Percentiles rank a stretch among this genome's conserved stretches.
These are phyloP conservation scores for Wallacemonas sp. DNA, from an alignment of 208 protist species.

Conservation along the genomic window DNA sequence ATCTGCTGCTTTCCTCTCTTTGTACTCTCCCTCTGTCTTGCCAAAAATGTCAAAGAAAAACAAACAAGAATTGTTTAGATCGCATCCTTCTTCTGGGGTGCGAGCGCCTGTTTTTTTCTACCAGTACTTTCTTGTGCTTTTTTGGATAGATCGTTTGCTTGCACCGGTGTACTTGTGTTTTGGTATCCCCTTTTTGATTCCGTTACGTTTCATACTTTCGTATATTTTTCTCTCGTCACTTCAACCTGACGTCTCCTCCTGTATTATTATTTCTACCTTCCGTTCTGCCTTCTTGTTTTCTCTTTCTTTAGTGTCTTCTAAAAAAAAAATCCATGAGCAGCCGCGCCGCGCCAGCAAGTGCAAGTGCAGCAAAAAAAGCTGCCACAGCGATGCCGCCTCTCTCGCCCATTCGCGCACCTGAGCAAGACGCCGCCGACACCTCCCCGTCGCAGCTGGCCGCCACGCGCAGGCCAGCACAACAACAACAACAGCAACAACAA, in stretches of 20 bases:
- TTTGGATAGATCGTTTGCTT: slow-evolving; percentile 25
- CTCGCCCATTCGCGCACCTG: not conserved
- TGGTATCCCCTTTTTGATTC: not conserved
- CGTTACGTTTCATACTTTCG: too few relatives aligned
- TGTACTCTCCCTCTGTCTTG: slow-evolving; percentile 7
- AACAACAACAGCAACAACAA: not conserved
- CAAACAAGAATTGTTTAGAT: too few relatives aligned
- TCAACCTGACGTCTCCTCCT: too few relatives aligned
- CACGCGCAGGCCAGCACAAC: not conserved
- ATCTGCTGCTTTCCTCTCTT: too few relatives aligned
- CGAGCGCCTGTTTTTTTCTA: too few relatives aligned
- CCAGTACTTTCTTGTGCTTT: slow-evolving; percentile 19
- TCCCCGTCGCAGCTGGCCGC: not conserved
- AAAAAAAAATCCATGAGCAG: not conserved
- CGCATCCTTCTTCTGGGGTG: too few relatives aligned
- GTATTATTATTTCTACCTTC: too few relatives aligned
- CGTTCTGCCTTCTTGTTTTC: too few relatives aligned
- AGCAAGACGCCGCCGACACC: not conserved
- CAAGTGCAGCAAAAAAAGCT: not conserved
- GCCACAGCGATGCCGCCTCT: slow-evolving; percentile 5
- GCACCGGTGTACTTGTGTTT: not conserved
- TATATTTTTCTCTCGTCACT: too few relatives aligned
- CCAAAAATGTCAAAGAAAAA: too few relatives aligned
- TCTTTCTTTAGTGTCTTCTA: not conserved
- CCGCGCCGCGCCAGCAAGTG: not conserved